Evolutionary conservation across 73 alveolate species (phyloP), one percentile per base, ranked within the genome.

Genomic region (Paramecium sonneborni): DNA sequence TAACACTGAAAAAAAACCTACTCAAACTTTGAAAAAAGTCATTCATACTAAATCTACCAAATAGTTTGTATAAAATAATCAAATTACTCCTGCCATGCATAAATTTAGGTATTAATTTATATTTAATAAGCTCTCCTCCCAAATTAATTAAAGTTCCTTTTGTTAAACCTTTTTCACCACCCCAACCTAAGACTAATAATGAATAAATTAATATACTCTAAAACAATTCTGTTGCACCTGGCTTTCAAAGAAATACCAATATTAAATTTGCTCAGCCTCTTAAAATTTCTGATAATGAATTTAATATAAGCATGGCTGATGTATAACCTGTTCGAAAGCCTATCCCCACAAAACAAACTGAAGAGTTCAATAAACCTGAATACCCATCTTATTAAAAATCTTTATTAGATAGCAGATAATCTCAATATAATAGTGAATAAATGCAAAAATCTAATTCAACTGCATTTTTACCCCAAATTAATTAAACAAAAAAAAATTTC

Each of bases 391-490:
- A 62, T 62, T 24, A 62, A 32, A 62, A 62, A 62, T 62, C 84
- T 1, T 26, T 62, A 26, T 14, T 62, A 10, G 84, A 62, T 62
- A 62, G 84, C 24, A 26, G 84, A 62, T 28, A 62, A 32, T 62
- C 84, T 62, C 46, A 62, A 62, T 26, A 26, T 30, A 62, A 62
- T 52, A 52, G 68, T 62, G 84, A 62, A 62, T 62, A 62, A 30
- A 30, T 62, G 84, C 28, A 62, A 62, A 62, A 62, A 32, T 62
- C 84, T 9, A 62, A 62, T 62, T 62, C 84, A 30, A 62, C 84
- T 62, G 84, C 84, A 30, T 62, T 62, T 62, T 62, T 62, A 62
- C 84, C 84, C 39, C 39, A 26, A 62, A 62, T 62, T 62, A 62
- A 62, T 62, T 32, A 62, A 62, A 12, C 84, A 26, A 62, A 62